Conservation (phyloP, 202 grass and related monocot genomes). For the Carex sylvatica region DNA sequence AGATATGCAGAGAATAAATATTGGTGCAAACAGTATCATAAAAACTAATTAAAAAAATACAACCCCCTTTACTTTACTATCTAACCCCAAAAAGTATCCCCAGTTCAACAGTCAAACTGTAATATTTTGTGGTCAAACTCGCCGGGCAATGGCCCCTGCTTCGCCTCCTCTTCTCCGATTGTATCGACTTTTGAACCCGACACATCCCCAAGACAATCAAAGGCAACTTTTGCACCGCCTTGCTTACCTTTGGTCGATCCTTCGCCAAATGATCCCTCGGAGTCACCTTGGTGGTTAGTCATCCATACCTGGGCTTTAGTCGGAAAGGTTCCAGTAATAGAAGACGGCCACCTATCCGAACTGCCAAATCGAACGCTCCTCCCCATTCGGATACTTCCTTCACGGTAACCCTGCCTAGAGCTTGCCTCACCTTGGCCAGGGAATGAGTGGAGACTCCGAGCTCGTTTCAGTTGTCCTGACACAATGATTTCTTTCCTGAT, state of each 20-base stretch:
- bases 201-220: constrained; percentile 52
- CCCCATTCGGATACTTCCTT: constrained; percentile 13
- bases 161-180: constrained; percentile 44
- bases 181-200: constrained; percentile 29
- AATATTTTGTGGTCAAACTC: neutral
- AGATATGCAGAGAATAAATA: neutral
- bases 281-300: constrained; percentile 21
- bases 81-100: neutral
- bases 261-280: constrained; percentile 41
- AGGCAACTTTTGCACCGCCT: constrained; percentile 10
- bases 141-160: constrained; percentile 37
- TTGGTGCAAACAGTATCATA: neutral
- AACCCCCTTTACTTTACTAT: neutral
- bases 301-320: constrained; percentile 42
- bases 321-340: constrained; percentile 51
- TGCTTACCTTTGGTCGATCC: constrained; percentile 20
- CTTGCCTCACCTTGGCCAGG: constrained; percentile 37
- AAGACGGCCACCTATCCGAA: constrained; percentile 58
- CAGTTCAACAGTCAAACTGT: neutral
- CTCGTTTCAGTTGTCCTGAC: too few relatives aligned
- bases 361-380: constrained; percentile 38
- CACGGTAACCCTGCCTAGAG: too few relatives aligned
- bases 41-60: neutral
- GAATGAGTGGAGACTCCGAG: constrained; percentile 54
- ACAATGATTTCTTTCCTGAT: constrained; percentile 50